These are phyloP conservation scores for Trichoderma koningiopsis DNA, from an alignment of 2,329 filamentous ascomycete species.

Conservation along the genomic window DNA sequence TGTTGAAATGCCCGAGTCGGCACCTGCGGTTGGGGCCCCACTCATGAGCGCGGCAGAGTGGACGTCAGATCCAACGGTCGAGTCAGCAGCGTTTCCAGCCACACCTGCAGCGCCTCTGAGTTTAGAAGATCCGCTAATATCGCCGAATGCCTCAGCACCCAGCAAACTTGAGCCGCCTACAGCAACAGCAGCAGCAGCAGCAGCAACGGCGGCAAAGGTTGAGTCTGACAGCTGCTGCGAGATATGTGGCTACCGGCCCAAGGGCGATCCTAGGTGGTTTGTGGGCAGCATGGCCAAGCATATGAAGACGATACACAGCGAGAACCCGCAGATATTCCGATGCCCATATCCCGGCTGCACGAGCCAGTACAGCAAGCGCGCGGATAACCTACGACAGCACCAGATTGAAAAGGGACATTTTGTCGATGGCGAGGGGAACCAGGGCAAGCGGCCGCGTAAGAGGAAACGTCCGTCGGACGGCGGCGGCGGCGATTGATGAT, in stretches of 20 bases:
- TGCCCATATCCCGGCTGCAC: conserved; percentile 57
- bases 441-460: conserved; percentile 46
- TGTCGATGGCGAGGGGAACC: conserved; percentile 46
- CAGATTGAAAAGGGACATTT: conserved; percentile 60
- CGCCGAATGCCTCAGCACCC: conserved; percentile 18
- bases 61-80: conserved; percentile 7
- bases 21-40: neutral
- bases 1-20: conserved; percentile 29
- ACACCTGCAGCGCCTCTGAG: neutral
- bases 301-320: conserved; percentile 55
- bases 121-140: neutral
- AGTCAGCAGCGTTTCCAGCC: neutral
- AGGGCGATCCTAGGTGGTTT: conserved; percentile 61
- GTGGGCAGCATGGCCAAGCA: conserved; percentile 62
- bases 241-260: conserved; percentile 57
- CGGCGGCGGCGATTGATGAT: neutral
- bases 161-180: conserved; percentile 20
- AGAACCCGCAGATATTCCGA: conserved; percentile 53
- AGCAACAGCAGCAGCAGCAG: neutral
- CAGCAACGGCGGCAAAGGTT: conserved; percentile 36
- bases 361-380: conserved; percentile 58
- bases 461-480: conserved; percentile 39
- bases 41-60: neutral
- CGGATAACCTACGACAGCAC: conserved; percentile 59
- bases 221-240: conserved; percentile 52